phyloP scores from a whole-genome alignment of 2,329 filamentous ascomycete species.

The Chaetomium olivaceum region DNA sequence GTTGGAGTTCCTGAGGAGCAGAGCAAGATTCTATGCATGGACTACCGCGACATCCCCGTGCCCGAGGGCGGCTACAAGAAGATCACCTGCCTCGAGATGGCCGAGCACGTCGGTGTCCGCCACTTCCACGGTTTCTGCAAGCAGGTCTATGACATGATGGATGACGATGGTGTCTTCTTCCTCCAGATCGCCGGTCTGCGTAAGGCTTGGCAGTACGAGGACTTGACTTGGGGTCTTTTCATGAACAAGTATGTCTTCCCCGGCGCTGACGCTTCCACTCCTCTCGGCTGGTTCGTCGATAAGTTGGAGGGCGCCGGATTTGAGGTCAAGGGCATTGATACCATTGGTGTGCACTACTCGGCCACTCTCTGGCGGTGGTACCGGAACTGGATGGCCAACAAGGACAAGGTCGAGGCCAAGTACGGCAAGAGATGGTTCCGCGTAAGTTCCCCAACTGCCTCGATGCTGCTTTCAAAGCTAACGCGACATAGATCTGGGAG shows the following conservation, averaged over 20 bases:
- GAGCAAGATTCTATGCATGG: conserved; percentile 90
- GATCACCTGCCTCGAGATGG: conserved; percentile 98
- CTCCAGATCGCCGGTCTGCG: conserved; percentile 92
- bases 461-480: conserved; percentile 10
- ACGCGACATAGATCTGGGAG: conserved; percentile 72
- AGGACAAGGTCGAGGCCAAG: conserved; percentile 89
- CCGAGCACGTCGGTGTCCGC: conserved; percentile 94
- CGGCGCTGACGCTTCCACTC: conserved; percentile 91
- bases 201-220: conserved; percentile 96
- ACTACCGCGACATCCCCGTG: conserved; percentile 91
- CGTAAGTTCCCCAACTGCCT: conserved; percentile 55
- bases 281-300: conserved; percentile 83
- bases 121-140: conserved; percentile 78
- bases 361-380: conserved; percentile 98
- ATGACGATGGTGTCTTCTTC: conserved; percentile 95
- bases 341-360: conserved; percentile 94
- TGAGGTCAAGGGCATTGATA: conserved; percentile 90
- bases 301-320: conserved; percentile 83
- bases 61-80: conserved; percentile 82
- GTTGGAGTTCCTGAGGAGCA: conserved; percentile 82
- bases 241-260: conserved; percentile 99
- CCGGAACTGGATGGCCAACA: conserved; percentile 95
- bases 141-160: conserved; percentile 92
- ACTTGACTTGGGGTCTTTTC: conserved; percentile 96
- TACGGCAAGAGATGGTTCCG: conserved; percentile 96